Percentiles rank a stretch among this genome's conserved stretches.
Conservation (phyloP, 1,139 yeast species). For the Pichia sp. region DNA sequence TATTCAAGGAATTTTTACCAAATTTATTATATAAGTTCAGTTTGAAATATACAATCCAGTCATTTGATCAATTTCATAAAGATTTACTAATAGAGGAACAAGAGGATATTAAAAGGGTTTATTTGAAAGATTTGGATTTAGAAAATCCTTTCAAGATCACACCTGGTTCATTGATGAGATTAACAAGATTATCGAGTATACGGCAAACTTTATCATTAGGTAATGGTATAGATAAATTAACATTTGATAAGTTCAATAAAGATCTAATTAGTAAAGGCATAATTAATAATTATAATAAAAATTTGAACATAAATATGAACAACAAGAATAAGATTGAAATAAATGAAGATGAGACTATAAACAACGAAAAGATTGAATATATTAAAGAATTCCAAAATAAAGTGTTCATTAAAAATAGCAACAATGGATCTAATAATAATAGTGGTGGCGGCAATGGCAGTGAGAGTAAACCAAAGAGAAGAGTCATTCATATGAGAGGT, state of each 20-base stretch:
- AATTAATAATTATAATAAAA: slow-evolving; percentile 24
- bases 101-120: slow-evolving; percentile 28
- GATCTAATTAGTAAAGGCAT: slow-evolving; percentile 30
- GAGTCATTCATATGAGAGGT: slow-evolving; percentile 37
- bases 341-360: slow-evolving; percentile 18
- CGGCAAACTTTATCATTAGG: slow-evolving; percentile 72
- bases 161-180: slow-evolving; percentile 62
- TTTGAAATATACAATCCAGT: slow-evolving; percentile 57
- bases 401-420: too few species aligned
- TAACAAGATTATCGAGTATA: slow-evolving; percentile 65
- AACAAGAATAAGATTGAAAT: slow-evolving; percentile 23
- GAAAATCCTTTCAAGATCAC: slow-evolving; percentile 50
- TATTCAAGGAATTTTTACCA: slow-evolving; percentile 81
- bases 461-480: slow-evolving; percentile 39
- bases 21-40: slow-evolving; percentile 72
- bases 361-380: slow-evolving; percentile 34
- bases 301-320: slow-evolving; percentile 13
- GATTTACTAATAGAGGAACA: slow-evolving; percentile 29
- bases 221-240: slow-evolving; percentile 20
- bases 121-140: slow-evolving; percentile 47
- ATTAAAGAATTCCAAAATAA: slow-evolving; percentile 44
- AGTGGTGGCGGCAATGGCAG: slow-evolving; percentile 24
- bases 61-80: slow-evolving; percentile 34
- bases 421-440: too few species aligned
- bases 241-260: slow-evolving; percentile 29